Evolutionary conservation across 2,329 filamentous ascomycete genomes (phyloP).

Genomic region (Colletotrichum karsti): DNA sequence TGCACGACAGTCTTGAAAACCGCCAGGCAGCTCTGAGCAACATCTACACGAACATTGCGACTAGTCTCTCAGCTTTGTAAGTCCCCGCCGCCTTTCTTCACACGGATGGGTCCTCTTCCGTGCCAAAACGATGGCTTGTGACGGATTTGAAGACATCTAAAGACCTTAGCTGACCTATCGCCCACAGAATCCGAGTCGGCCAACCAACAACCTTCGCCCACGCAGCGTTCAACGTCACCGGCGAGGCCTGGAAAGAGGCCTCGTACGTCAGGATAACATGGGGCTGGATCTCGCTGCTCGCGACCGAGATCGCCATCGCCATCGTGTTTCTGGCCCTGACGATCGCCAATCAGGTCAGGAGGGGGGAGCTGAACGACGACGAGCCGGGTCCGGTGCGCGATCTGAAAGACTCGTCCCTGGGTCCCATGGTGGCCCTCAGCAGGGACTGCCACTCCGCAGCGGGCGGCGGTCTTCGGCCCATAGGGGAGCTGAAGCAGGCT

Average conservation of each 20-base stretch:
- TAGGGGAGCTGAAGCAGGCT: background rate
- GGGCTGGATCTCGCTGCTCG: background rate
- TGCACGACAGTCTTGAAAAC: background rate
- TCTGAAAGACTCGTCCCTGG: background rate
- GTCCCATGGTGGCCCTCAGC: background rate
- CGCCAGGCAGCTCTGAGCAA: background rate
- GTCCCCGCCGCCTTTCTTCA: background rate
- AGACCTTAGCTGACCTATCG: no score
- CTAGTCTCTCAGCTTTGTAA: background rate
- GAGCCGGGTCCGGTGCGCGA: background rate
- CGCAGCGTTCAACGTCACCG: background rate
- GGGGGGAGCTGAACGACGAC: background rate
- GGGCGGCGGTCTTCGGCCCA: background rate
- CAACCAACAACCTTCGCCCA: background rate
- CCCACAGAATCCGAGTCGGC: background rate
- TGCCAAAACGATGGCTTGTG: no score
- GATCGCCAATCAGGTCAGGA: background rate
- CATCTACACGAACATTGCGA: background rate
- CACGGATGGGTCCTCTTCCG: no score
- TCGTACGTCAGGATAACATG: background rate
- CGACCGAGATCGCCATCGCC: background rate
- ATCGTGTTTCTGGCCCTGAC: background rate
- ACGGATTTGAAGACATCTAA: no score
- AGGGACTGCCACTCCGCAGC: background rate
- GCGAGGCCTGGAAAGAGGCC: background rate